Evolutionary conservation across 75 land plant genomes (phyloP).

Genomic region (Ceratopteris richardii): DNA sequence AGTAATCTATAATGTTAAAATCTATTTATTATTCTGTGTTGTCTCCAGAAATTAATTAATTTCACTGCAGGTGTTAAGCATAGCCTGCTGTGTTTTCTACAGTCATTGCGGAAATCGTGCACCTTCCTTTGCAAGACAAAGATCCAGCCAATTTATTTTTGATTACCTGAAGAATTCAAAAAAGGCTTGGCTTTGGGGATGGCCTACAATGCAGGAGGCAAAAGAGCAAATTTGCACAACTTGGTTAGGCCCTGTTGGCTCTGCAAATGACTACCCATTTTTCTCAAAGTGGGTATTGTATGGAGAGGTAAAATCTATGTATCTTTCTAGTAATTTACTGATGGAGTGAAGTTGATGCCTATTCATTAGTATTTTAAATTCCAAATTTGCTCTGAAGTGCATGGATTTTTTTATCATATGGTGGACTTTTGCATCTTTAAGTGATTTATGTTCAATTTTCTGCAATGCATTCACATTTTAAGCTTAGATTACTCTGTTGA

Average conservation of each 20-base stretch:
- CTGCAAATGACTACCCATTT: constrained; percentile 93
- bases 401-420: too few relatives aligned
- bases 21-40: too few relatives aligned
- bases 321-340: too few relatives aligned
- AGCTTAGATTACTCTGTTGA: too few relatives aligned
- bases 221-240: constrained; percentile 91
- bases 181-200: constrained; percentile 46
- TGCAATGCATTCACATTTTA: too few relatives aligned
- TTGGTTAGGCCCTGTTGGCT: constrained; percentile 98
- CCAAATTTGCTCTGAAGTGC: too few relatives aligned
- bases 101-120: constrained; percentile 94
- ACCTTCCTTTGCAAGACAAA: constrained; percentile 38
- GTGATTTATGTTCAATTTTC: too few relatives aligned
- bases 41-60: too few relatives aligned
- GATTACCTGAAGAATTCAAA: constrained; percentile 33
- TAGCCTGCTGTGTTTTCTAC: constrained; percentile 95
- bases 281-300: constrained; percentile 97
- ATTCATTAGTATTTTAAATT: too few relatives aligned
- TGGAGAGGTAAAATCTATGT: constrained; percentile 52
- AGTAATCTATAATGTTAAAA: too few relatives aligned
- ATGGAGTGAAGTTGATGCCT: too few relatives aligned
- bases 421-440: too few relatives aligned
- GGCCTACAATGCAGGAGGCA: constrained; percentile 61
- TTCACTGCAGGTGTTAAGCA: constrained; percentile 73
- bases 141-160: constrained; percentile 30